A percentile compares a stretch with the other conserved stretches of the same genome.
phyloP scores from a whole-genome alignment of 2,329 filamentous ascomycete species.

The Aspergillus fructus region DNA sequence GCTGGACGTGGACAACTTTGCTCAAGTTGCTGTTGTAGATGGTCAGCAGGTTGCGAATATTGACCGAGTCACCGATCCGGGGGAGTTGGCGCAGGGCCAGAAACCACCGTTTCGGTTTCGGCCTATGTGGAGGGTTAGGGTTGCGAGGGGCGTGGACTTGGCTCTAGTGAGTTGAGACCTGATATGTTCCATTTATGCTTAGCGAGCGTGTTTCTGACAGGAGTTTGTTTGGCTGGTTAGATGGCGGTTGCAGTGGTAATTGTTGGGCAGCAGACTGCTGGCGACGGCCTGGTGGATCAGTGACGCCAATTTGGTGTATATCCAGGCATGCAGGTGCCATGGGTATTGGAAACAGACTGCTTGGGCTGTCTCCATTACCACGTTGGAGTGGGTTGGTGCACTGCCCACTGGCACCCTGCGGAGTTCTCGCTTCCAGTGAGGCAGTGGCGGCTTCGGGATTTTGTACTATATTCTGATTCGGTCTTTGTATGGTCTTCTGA shows the following conservation, averaged over 20 bases:
- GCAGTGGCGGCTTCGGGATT: no score
- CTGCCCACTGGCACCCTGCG: no score
- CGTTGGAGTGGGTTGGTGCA: no score
- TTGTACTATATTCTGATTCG: no score
- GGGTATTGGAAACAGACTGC: no score
- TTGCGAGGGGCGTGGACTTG: constrained; percentile 18
- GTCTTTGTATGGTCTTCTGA: no score
- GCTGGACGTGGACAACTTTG: constrained; percentile 15
- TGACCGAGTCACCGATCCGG: constrained; percentile 12
- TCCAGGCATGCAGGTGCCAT: no score
- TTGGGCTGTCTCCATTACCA: no score
- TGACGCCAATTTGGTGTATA: not conserved
- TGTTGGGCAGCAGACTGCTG: constrained; percentile 12
- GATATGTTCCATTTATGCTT: not conserved
- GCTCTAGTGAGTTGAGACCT: constrained; percentile 12
- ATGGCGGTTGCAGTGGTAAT: constrained; percentile 19
- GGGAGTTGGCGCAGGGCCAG: constrained; percentile 15
- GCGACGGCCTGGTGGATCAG: not conserved
- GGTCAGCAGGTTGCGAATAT: constrained; percentile 13
- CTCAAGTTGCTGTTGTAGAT: constrained; percentile 15
- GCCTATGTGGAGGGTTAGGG: constrained; percentile 17
- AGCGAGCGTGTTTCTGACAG: not conserved
- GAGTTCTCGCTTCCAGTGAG: no score
- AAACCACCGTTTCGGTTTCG: constrained; percentile 18
- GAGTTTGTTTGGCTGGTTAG: not conserved